phyloP scores from a whole-genome alignment of 441 rosid species.

The Erodium trifolium region DNA sequence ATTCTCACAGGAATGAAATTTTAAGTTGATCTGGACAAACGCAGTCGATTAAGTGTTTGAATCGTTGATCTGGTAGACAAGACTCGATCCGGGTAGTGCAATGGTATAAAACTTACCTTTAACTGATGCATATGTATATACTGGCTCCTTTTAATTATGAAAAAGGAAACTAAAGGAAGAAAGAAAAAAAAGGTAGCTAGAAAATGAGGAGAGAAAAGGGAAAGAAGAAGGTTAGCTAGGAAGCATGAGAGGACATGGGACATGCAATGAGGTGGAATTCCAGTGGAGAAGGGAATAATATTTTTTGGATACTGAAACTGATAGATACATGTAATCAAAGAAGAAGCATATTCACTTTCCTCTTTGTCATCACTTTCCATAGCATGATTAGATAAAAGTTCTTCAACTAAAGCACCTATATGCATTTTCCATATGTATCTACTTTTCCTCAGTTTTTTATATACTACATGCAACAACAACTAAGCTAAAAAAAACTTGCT shows the following conservation, averaged over 20 bases:
- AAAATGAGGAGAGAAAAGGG: constrained; percentile 1
- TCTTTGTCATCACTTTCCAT: constrained; percentile 74
- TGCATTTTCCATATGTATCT: constrained; percentile 16
- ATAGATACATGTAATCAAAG: constrained; percentile 19
- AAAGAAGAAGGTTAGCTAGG: constrained; percentile 2
- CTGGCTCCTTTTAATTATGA: neutral
- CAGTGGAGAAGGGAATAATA: constrained; percentile 21
- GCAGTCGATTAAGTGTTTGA: too few species aligned
- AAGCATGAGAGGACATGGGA: constrained; percentile 4
- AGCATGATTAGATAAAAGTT: constrained; percentile 81
- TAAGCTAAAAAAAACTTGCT: constrained; percentile 24
- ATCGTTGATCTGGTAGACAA: too few species aligned
- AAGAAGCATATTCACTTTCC: constrained; percentile 71
- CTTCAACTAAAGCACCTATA: constrained; percentile 26
- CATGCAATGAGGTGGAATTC: constrained; percentile 29
- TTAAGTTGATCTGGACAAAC: too few species aligned
- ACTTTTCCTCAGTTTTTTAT: constrained; percentile 17
- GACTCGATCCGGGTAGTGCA: too few species aligned
- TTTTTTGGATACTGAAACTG: neutral
- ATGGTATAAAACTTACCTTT: too few species aligned
- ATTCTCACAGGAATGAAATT: neutral
- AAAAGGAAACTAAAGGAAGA: constrained; percentile 10
- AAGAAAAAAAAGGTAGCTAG: constrained; percentile 1
- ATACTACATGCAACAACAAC: neutral
- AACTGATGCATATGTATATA: neutral